A percentile compares a stretch with the other conserved stretches of the same genome.
phyloP scores from a whole-genome alignment of 352 stramenopile species.

The Phytophthora cajani region DNA sequence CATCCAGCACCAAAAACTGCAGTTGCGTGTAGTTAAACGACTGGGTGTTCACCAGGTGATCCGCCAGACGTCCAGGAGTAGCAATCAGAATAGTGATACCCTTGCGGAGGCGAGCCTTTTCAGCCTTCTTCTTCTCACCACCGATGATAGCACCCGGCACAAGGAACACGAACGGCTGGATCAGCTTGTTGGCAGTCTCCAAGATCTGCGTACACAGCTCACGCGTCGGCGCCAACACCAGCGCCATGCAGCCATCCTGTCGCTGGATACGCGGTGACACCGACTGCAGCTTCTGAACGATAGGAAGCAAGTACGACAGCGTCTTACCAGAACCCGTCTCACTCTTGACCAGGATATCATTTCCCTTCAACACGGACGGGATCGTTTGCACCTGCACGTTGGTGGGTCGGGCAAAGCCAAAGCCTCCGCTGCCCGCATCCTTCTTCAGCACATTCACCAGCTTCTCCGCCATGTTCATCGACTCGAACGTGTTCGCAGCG shows the following conservation, averaged over 20 bases:
- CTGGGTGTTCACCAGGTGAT: conserved; percentile 96
- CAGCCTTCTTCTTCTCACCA: conserved; percentile 92
- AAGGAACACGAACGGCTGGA: conserved; percentile 92
- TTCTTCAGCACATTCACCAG: conserved; percentile 77
- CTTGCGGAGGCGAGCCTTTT: conserved; percentile 87
- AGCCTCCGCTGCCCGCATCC: conserved; percentile 53
- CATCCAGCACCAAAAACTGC: conserved; percentile 97
- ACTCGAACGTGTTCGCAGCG: conserved; percentile 72
- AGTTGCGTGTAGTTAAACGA: conserved; percentile 91
- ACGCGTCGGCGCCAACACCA: conserved; percentile 95
- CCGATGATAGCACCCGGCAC: conserved; percentile 92
- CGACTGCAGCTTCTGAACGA: conserved; percentile 90
- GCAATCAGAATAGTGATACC: conserved; percentile 97
- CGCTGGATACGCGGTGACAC: conserved; percentile 75
- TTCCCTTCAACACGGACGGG: conserved; percentile 66
- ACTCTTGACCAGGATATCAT: conserved; percentile 94
- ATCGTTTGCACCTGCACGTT: conserved; percentile 87
- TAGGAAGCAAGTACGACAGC: conserved; percentile 95
- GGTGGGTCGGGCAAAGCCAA: conserved; percentile 80
- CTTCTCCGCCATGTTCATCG: conserved; percentile 71
- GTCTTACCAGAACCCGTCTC: conserved; percentile 98
- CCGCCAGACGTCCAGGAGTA: conserved; percentile 97
- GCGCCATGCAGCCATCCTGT: conserved; percentile 87
- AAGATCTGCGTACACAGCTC: conserved; percentile 97
- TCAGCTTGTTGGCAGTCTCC: conserved; percentile 94